phyloP scores from a whole-genome alignment of 495 filamentous ascomycete genomes.

The Annulohypoxylon maeteangense region DNA sequence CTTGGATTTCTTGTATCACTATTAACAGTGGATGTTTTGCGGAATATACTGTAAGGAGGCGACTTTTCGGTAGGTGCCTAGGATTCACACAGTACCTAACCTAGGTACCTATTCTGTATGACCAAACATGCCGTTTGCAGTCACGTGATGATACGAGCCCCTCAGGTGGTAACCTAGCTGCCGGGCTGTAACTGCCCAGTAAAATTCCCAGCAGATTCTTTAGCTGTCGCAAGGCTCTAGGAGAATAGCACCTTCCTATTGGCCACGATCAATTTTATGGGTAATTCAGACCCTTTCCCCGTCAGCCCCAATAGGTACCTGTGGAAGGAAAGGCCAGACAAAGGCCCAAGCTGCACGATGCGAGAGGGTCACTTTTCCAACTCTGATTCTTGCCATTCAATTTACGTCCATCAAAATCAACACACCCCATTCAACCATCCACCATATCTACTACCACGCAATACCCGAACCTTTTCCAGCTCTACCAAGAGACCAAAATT shows the following conservation, averaged over 20 bases:
- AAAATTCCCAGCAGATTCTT: background rate
- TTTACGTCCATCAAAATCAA: conserved; percentile 27
- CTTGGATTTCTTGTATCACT: too few species aligned
- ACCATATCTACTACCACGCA: conserved; percentile 10
- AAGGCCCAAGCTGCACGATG: conserved; percentile 21
- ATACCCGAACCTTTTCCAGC: background rate
- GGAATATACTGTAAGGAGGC: background rate
- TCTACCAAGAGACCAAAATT: conserved; percentile 3
- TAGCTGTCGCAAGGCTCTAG: background rate
- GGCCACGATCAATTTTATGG: background rate
- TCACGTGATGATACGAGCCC: too few species aligned
- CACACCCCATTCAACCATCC: conserved; percentile 13
- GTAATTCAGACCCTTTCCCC: background rate
- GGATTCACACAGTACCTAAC: background rate
- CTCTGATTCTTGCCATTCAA: conserved; percentile 22
- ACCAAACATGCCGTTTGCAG: background rate
- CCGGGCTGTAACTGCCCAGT: background rate
- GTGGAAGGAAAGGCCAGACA: conserved; percentile 22
- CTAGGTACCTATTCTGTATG: too few species aligned
- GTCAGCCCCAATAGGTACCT: conserved; percentile 15
- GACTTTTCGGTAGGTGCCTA: background rate
- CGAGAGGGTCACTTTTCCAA: conserved; percentile 24
- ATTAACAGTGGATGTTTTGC: background rate
- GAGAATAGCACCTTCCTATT: background rate
- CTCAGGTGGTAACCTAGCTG: background rate